These are phyloP conservation scores for Petasospora fabianii DNA, from an alignment of 1,139 yeast species.

Conservation along the genomic window DNA sequence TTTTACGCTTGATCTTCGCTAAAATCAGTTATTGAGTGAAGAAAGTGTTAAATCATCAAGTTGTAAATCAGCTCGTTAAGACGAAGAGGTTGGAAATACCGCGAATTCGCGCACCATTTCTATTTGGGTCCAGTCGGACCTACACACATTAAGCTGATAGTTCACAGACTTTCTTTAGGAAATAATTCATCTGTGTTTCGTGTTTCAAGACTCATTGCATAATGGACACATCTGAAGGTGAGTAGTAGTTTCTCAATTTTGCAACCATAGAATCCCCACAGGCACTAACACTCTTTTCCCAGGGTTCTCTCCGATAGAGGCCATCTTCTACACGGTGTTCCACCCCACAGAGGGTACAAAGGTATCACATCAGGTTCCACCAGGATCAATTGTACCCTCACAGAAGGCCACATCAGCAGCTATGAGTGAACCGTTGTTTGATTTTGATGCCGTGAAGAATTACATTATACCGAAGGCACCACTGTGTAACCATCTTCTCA, in stretches of 20 bases:
- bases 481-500: slow-evolving; percentile 75
- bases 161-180: too few relatives aligned
- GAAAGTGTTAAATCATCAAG: too few relatives aligned
- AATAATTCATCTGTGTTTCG: neutral
- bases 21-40: too few relatives aligned
- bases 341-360: slow-evolving; percentile 96
- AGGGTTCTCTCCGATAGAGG: slow-evolving; percentile 81
- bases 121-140: too few relatives aligned
- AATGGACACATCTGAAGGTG: neutral
- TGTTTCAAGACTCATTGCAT: neutral
- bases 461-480: slow-evolving; percentile 93
- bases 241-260: too few relatives aligned
- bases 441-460: slow-evolving; percentile 83
- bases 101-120: too few relatives aligned
- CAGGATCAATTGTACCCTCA: slow-evolving; percentile 45
- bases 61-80: too few relatives aligned
- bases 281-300: neutral
- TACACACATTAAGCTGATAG: too few relatives aligned
- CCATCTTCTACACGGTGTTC: slow-evolving; percentile 85
- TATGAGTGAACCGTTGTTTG: slow-evolving; percentile 48
- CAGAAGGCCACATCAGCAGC: slow-evolving; percentile 33
- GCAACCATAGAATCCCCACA: too few relatives aligned
- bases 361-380: slow-evolving; percentile 90
- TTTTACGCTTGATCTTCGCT: too few relatives aligned
- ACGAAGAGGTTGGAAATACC: too few relatives aligned